phyloP scores from a whole-genome alignment of 1,139 yeast genomes.

The Nakaseomyces delphensis region DNA sequence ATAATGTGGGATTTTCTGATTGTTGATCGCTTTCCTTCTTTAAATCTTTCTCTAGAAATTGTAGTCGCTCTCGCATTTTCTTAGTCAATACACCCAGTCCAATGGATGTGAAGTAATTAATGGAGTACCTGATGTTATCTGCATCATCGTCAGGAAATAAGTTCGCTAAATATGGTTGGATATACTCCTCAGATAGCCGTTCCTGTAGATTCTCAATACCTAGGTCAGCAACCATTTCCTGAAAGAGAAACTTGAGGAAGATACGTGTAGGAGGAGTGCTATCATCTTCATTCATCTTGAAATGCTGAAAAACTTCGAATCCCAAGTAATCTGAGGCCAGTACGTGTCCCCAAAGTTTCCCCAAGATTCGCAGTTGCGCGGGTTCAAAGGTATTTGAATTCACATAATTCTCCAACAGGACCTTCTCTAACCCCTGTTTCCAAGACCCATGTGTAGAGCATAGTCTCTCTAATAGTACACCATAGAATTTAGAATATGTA shows the following conservation, averaged over 20 bases:
- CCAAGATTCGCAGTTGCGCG: slow-evolving; percentile 67
- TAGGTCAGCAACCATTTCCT: slow-evolving; percentile 70
- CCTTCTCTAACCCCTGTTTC: slow-evolving; percentile 44
- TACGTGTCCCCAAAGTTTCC: slow-evolving; percentile 80
- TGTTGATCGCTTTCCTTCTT: slow-evolving; percentile 8
- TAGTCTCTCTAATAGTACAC: slow-evolving; percentile 65
- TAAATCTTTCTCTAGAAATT: slow-evolving; percentile 7
- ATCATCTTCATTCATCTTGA: slow-evolving; percentile 58
- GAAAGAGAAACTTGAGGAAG: slow-evolving; percentile 69
- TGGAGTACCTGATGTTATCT: slow-evolving; percentile 67
- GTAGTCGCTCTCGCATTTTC: slow-evolving; percentile 46
- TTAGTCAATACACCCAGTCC: slow-evolving; percentile 82
- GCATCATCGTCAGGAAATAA: slow-evolving; percentile 39
- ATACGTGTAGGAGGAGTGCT: slow-evolving; percentile 79
- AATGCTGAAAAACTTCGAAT: slow-evolving; percentile 47
- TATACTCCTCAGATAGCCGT: slow-evolving; percentile 44
- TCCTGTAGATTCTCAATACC: slow-evolving; percentile 47
- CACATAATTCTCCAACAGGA: slow-evolving; percentile 50
- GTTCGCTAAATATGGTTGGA: slow-evolving; percentile 42
- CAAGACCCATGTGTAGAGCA: slow-evolving; percentile 45
- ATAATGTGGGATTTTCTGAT: slow-evolving; percentile 5
- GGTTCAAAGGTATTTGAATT: slow-evolving; percentile 62
- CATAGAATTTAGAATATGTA: slow-evolving; percentile 79
- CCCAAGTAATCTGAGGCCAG: slow-evolving; percentile 62
- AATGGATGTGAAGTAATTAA: slow-evolving; percentile 88